phyloP scores from a whole-genome alignment of 2,329 filamentous ascomycete species.

The Pyrenochaeta sp. region DNA sequence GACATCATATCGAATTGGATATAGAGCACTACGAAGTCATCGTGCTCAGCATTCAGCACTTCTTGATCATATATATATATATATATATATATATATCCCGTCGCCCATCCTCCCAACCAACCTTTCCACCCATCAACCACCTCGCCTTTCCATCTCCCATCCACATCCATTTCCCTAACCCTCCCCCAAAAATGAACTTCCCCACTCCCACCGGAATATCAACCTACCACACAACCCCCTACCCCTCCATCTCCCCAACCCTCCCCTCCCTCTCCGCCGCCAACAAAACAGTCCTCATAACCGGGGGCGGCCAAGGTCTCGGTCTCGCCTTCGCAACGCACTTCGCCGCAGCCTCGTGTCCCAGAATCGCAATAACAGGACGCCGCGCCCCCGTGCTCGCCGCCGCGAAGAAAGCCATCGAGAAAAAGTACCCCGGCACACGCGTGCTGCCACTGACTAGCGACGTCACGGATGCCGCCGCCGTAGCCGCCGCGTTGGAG shows the following conservation, averaged over 20 bases:
- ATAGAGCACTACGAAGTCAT: no score
- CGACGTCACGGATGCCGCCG: conserved; percentile 19
- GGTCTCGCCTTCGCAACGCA: conserved; percentile 51
- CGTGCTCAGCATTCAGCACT: no score
- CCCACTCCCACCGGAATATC: neutral
- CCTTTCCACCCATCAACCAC: no score
- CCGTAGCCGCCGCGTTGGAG: conserved; percentile 16
- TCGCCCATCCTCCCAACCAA: no score
- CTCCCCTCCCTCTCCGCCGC: conserved; percentile 29
- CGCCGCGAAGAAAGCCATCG: conserved; percentile 43
- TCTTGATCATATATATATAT: no score
- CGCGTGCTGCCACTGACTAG: conserved; percentile 5
- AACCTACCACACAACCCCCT: conserved; percentile 16
- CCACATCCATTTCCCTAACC: neutral
- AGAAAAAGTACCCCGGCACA: conserved; percentile 10
- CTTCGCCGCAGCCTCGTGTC: conserved; percentile 56
- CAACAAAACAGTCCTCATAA: conserved; percentile 39
- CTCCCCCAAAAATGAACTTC: neutral
- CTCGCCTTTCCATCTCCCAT: no score
- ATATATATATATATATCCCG: no score
- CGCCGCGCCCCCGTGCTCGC: conserved; percentile 43
- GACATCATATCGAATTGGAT: no score
- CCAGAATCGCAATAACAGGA: conserved; percentile 53
- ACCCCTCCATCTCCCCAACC: conserved; percentile 36
- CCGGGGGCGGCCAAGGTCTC: conserved; percentile 56